phyloP scores from a whole-genome alignment of 2,329 filamentous ascomycete genomes.

The Coleophoma crateriformis region DNA sequence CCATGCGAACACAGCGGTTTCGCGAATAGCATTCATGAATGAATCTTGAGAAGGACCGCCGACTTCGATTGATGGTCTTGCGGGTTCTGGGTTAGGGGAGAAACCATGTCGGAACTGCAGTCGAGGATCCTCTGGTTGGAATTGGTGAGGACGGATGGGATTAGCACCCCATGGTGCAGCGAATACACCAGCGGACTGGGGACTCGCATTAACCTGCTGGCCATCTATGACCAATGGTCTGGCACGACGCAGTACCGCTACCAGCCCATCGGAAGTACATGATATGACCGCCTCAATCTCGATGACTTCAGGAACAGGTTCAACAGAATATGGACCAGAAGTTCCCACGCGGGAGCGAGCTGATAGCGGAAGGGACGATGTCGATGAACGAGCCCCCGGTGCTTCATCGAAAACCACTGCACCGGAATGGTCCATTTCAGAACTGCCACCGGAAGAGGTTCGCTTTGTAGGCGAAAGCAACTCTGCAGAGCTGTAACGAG shows the following conservation, averaged over 20 bases:
- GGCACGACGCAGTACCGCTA: constrained; percentile 73
- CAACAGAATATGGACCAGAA: constrained; percentile 1
- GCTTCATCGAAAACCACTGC: constrained; percentile 37
- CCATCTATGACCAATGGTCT: constrained; percentile 62
- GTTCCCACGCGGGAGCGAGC: constrained; percentile 8
- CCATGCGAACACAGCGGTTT: constrained; percentile 87
- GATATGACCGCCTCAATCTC: constrained; percentile 89
- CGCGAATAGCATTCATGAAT: constrained; percentile 75
- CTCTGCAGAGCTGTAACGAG: not conserved
- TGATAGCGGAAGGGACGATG: constrained; percentile 21
- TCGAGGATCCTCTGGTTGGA: constrained; percentile 29
- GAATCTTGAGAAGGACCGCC: constrained; percentile 52
- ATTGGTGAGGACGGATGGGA: constrained; percentile 44
- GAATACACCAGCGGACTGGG: constrained; percentile 60
- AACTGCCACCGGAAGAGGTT: constrained; percentile 40
- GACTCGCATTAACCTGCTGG: constrained; percentile 31
- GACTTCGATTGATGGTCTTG: constrained; percentile 30
- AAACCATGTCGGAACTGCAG: constrained; percentile 34
- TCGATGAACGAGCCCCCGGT: constrained; percentile 13
- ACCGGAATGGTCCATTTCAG: constrained; percentile 30
- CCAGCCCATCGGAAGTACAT: constrained; percentile 81
- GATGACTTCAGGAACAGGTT: constrained; percentile 36
- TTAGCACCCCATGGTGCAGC: constrained; percentile 75
- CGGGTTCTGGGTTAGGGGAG: constrained; percentile 24
- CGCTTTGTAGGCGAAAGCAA: constrained; percentile 11